Base-by-base conservation (phyloP, 140 eudicot species). In the Erigeron philadelphicus region DNA sequence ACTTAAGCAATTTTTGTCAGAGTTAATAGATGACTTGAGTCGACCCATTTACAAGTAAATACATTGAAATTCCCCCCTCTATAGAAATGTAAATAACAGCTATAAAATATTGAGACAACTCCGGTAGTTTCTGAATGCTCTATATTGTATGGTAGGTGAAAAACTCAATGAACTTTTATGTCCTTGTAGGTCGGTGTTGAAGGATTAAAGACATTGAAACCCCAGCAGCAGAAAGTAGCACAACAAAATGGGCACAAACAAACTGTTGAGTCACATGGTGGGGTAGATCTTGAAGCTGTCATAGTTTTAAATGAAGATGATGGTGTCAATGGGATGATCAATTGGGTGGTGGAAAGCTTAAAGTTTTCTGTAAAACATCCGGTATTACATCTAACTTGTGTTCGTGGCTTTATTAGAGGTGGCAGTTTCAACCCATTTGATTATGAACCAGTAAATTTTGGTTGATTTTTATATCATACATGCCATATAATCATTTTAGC, bases 311-410 rank as follows among this genome's bases (percentile, higher is more conserved):
- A 84, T 66, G 84, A 90, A 80, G 87, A 84, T 48, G 82, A 78
- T 76, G 75, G 67, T 72, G 87, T 77, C 56, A 75, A 74, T 61
- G 83, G 21, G 57, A 65, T 72, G 61, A 80, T 64, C 58, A 79
- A 85, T 50, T 88, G 90, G 96, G 74, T 76, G 67, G 81, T 84
- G 50, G 95, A 90, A 73, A 88, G 81, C 64, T 49, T 90, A 66
- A 88, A 80, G 60, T 86, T 90, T 73, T 89, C 90, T 41, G 98
- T 87, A 53, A 80, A 88, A 61, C 90, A 89, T 74, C 98, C 98
- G 90, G 98, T 93, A 73, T 11, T 38, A 71, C 47, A 49, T 66
- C 69, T 18, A 8, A 48, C 75, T 55, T 63, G 63, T 48, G 16
- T 45, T 8, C 64, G 45, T 56, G 23, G 11, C 48, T 70, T 43